A percentile compares a stretch with the other conserved stretches of the same genome.
These are phyloP conservation scores for Blastomyces silverae DNA, from an alignment of 2,329 filamentous ascomycete species.

Conservation along the genomic window DNA sequence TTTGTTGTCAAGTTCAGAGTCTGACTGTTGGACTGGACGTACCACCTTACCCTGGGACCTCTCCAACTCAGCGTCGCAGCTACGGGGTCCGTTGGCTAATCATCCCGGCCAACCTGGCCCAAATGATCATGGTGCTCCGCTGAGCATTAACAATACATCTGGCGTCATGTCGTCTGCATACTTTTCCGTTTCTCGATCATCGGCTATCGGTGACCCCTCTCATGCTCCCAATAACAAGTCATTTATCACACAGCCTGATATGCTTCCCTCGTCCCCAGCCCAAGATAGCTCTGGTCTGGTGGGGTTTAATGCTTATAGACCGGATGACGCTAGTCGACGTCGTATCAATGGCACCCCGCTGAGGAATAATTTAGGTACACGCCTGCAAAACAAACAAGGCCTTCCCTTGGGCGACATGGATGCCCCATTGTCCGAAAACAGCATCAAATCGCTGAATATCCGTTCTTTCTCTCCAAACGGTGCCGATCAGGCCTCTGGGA, in stretches of 20 bases:
- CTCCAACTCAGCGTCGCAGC: slow-evolving; percentile 42
- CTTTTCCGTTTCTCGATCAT: slow-evolving; percentile 42
- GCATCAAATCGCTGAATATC: slow-evolving; percentile 26
- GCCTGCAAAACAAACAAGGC: slow-evolving; percentile 30
- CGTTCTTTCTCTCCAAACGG: slow-evolving; percentile 28
- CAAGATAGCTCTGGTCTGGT: slow-evolving; percentile 21
- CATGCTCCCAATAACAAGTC: slow-evolving; percentile 29
- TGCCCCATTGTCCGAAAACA: slow-evolving; percentile 28
- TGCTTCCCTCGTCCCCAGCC: slow-evolving; percentile 11
- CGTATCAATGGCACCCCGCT: slow-evolving; percentile 32
- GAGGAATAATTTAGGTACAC: slow-evolving; percentile 27
- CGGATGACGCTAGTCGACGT: slow-evolving; percentile 31
- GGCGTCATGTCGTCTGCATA: slow-evolving; percentile 40
- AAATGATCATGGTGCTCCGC: slow-evolving; percentile 37
- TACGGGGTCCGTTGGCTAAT: slow-evolving; percentile 41
- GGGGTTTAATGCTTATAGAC: slow-evolving; percentile 29
- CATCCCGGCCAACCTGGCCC: slow-evolving; percentile 53
- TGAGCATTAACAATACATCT: slow-evolving; percentile 33
- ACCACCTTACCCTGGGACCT: slow-evolving; percentile 55
- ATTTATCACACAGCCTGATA: slow-evolving; percentile 28
- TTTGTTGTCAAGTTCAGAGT: slow-evolving; percentile 61
- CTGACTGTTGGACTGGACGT: slow-evolving; percentile 54
- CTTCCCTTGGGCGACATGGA: slow-evolving; percentile 29
- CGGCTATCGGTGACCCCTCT: slow-evolving; percentile 42
- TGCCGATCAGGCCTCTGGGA: slow-evolving; percentile 27